Evolutionary conservation across 306 rosid species (phyloP), one percentile per base, ranked within the genome.

Genomic region (Ammopiptanthus mongolicus): DNA sequence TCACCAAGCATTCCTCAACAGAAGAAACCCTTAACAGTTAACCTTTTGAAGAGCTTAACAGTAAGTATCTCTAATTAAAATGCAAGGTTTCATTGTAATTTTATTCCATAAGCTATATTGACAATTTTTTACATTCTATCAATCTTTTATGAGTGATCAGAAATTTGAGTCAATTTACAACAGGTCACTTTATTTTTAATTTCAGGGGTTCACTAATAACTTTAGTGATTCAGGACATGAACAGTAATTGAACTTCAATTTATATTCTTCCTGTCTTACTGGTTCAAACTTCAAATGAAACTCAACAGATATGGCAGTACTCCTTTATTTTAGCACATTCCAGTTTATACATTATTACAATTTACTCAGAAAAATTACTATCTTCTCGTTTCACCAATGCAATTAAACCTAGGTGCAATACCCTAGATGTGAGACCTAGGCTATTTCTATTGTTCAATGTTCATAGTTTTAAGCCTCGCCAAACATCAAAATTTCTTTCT

Each of bases 1-100:
- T 73, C 82, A 79, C 37, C 75, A 81, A 41, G 73, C 25, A 52
- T 39, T 71, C 80, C 77, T 60, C 42, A 73, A 67, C n/a, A 53
- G 63, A 47, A 33, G 34, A 52, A 55, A 41, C 14, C 69, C 31
- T 71, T 64, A 65, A 21, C 57, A 29, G 57, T 12, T 6, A 39
- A 36, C 59, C 69, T 74, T 76, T 75, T n/a, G 10, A 18, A 53
- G 42, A 60, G 62, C 59, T 65, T 22, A 58, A 58, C 39, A 65
- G 76, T 57, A 64, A 65, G 48, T 34, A 34, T 12, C 22, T 29
- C 33, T 33, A 79, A 55, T 6, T 70, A 63, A 29, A 71, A 51
- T 51, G 50, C 13, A 18, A 28, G 56, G 28, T 34, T 79, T 64
- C 23, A 8, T 23, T 14, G 71, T 69, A 69, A 70, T 19, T 69